These are phyloP conservation scores for Vaccinium myrtillus DNA, from an alignment of 148 eudicot genomes.

Conservation along the genomic window DNA sequence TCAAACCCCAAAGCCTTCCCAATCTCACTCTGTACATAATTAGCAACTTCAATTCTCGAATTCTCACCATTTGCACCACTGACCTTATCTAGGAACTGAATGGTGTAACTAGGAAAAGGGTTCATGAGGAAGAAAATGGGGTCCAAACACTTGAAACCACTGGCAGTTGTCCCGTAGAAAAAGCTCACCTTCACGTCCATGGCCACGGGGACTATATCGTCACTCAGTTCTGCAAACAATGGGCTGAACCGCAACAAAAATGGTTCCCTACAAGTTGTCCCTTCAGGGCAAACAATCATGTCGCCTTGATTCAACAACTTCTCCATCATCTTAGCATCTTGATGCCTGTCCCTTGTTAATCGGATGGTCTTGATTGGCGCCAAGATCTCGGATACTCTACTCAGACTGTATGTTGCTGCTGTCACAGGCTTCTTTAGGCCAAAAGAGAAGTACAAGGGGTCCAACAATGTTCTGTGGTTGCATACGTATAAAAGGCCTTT, in stretches of 20 bases:
- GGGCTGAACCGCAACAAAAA: conserved; percentile 72
- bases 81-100: conserved; percentile 43
- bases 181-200: conserved; percentile 56
- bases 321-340: conserved; percentile 55
- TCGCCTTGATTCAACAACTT: conserved; percentile 51
- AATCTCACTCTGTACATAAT: conserved; percentile 61
- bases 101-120: conserved; percentile 57
- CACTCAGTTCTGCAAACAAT: conserved; percentile 62
- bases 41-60: conserved; percentile 60
- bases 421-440: conserved; percentile 52
- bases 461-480: conserved; percentile 73
- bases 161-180: conserved; percentile 80
- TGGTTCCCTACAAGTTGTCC: conserved; percentile 82
- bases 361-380: conserved; percentile 69
- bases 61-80: conserved; percentile 15
- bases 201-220: conserved; percentile 68
- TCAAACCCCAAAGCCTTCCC: conserved; percentile 56
- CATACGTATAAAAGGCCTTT: conserved; percentile 65
- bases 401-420: conserved; percentile 73
- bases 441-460: conserved; percentile 60
- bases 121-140: conserved; percentile 76
- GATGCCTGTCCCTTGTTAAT: conserved; percentile 50
- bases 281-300: conserved; percentile 76
- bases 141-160: conserved; percentile 69
- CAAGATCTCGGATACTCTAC: conserved; percentile 59